Percentiles rank a stretch among this genome's conserved stretches.
These are phyloP conservation scores for Cryptococcus neoformans DNA, from an alignment of 1,284 basidiomycete species.

Conservation along the genomic window DNA sequence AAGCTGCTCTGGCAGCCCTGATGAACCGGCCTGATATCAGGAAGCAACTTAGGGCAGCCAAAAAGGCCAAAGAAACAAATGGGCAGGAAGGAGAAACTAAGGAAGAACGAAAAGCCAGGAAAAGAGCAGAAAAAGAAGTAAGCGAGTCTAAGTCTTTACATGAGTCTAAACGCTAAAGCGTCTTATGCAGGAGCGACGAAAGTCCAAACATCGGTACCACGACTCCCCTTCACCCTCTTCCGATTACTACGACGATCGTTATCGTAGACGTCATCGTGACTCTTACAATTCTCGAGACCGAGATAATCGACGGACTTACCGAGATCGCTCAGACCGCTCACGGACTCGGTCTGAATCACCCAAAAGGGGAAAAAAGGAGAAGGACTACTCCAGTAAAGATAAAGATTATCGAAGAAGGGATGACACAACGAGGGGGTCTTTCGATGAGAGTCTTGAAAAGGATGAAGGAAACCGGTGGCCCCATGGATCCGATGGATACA, in stretches of 20 bases:
- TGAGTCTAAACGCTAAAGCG: not conserved
- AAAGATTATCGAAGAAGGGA: slow-evolving; percentile 10
- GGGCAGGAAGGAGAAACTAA: slow-evolving; percentile 54
- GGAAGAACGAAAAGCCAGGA: slow-evolving; percentile 58
- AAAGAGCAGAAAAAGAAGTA: slow-evolving; percentile 58
- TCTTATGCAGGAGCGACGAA: slow-evolving; percentile 37
- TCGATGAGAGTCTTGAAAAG: slow-evolving; percentile 9
- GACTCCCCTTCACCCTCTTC: slow-evolving; percentile 24
- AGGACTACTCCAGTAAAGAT: slow-evolving; percentile 8
- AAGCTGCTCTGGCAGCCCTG: slow-evolving; percentile 83
- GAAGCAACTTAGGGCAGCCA: slow-evolving; percentile 71
- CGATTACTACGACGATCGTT: slow-evolving; percentile 26
- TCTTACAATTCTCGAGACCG: slow-evolving; percentile 12
- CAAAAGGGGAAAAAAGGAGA: slow-evolving; percentile 7
- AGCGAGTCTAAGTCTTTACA: slow-evolving; percentile 2
- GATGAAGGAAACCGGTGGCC: not conserved
- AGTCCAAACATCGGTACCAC: slow-evolving; percentile 11
- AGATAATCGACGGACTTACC: slow-evolving; percentile 5
- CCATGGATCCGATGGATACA: slow-evolving; percentile 3
- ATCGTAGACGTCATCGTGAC: slow-evolving; percentile 12
- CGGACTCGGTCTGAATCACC: slow-evolving; percentile 15
- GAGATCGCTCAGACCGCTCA: slow-evolving; percentile 6
- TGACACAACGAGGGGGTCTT: not conserved
- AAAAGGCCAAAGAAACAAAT: slow-evolving; percentile 63
- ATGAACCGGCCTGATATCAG: slow-evolving; percentile 88